phyloP scores from a whole-genome alignment of 2,329 filamentous ascomycete species.

The Furcasterigmium furcatum region DNA sequence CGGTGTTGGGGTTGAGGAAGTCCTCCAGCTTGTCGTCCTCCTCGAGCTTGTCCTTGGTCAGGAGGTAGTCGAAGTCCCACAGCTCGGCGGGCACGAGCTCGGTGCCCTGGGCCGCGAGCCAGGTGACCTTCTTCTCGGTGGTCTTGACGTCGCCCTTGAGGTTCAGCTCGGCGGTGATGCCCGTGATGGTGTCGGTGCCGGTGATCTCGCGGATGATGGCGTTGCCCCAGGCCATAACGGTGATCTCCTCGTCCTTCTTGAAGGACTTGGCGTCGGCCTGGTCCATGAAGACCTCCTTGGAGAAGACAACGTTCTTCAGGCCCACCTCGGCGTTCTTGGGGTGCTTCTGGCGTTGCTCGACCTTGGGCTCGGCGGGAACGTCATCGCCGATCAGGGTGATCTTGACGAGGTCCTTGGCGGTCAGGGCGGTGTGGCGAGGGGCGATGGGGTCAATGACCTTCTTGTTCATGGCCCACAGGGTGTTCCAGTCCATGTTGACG shows the following conservation, averaged over 20 bases:
- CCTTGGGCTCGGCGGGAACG: constrained; percentile 57
- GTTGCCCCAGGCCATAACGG: constrained; percentile 96
- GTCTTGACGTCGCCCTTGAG: constrained; percentile 91
- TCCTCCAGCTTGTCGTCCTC: constrained; percentile 85
- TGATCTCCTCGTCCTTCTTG: constrained; percentile 84
- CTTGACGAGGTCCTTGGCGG: constrained; percentile 67
- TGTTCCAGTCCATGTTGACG: constrained; percentile 79
- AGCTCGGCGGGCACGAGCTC: constrained; percentile 78
- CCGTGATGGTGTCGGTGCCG: constrained; percentile 57
- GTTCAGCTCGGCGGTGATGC: constrained; percentile 80
- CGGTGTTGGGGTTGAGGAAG: constrained; percentile 74
- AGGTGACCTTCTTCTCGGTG: constrained; percentile 95
- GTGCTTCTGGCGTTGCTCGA: constrained; percentile 80
- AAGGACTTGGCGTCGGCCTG: constrained; percentile 83
- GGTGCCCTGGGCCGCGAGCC: constrained; percentile 76
- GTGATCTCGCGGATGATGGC: constrained; percentile 71
- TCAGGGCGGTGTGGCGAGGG: constrained; percentile 70
- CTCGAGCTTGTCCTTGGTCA: constrained; percentile 92
- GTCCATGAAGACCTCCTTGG: constrained; percentile 73
- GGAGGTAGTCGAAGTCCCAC: constrained; percentile 92
- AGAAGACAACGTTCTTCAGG: constrained; percentile 80
- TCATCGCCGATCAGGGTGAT: constrained; percentile 67
- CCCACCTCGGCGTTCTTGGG: constrained; percentile 85
- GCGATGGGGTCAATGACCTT: constrained; percentile 78
- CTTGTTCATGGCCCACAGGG: constrained; percentile 73